Conservation (phyloP, 176 grass and related monocot species). For the Aegilops umbellulata region DNA sequence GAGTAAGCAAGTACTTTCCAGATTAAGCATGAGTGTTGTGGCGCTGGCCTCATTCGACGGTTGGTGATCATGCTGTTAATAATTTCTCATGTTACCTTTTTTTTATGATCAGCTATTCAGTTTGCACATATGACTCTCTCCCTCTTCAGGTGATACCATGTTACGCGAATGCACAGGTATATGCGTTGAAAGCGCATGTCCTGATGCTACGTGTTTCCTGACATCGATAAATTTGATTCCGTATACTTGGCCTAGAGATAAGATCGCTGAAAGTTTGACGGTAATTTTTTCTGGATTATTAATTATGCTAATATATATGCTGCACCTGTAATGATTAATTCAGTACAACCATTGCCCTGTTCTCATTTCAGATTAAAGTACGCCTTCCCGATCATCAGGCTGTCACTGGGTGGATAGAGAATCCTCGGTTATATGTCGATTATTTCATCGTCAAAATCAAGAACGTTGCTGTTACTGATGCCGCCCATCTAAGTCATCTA, state of each 20-base stretch:
- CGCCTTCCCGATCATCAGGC: background rate
- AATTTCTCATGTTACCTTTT: background rate
- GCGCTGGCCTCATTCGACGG: background rate
- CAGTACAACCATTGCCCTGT: background rate
- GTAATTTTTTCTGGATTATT: background rate
- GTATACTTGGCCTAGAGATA: background rate
- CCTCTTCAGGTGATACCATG: background rate
- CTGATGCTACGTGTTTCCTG: background rate
- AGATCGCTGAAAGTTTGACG: background rate
- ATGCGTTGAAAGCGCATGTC: background rate
- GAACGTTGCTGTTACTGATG: background rate
- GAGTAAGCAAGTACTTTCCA: background rate
- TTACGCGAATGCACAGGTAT: background rate
- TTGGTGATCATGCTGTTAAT: background rate
- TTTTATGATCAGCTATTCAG: background rate
- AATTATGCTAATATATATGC: background rate
- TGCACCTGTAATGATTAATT: background rate
- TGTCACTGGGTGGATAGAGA: background rate
- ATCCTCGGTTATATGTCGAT: background rate
- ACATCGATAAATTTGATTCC: background rate
- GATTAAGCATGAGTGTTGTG: background rate
- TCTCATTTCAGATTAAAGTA: background rate
- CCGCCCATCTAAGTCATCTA: background rate
- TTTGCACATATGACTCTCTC: background rate
- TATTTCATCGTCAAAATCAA: background rate